Conservation (phyloP, 306 rosid species). For the Morella rubra region DNA sequence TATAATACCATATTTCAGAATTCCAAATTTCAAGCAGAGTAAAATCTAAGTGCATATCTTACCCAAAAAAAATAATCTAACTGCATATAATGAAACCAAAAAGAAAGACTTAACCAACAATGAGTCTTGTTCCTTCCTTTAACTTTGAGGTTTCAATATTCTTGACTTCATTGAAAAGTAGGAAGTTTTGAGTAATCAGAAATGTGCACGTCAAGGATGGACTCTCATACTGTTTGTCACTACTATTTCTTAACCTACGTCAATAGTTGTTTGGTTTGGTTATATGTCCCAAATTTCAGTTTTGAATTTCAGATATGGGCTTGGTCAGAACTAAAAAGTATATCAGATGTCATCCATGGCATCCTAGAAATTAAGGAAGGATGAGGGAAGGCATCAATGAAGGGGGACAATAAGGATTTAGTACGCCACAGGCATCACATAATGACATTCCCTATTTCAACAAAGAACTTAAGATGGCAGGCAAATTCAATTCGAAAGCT, state of each 20-base stretch:
- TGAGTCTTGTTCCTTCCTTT: not conserved
- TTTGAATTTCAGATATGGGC: not conserved
- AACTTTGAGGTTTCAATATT: not conserved
- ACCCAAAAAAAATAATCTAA: constrained; percentile 12
- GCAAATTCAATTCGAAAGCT: not conserved
- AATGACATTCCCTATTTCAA: not conserved
- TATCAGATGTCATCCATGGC: not conserved
- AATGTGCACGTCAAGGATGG: not conserved
- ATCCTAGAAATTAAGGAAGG: not conserved
- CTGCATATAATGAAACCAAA: too few relatives aligned
- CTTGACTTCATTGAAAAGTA: not conserved
- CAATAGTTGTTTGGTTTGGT: not conserved
- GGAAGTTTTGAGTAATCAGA: not conserved
- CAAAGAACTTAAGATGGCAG: not conserved
- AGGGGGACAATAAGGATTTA: not conserved
- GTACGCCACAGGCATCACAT: constrained; percentile 1
- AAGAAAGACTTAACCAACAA: not conserved
- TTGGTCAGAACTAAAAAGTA: not conserved
- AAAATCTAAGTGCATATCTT: constrained; percentile 7
- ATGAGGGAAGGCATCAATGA: not conserved
- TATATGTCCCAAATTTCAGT: not conserved
- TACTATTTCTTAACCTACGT: not conserved
- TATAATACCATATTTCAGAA: constrained; percentile 26
- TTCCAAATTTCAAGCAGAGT: constrained; percentile 20
- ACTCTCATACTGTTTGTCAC: not conserved